These are phyloP conservation scores for Pythium rishiriense DNA, from an alignment of 352 stramenopile genomes.

Conservation along the genomic window DNA sequence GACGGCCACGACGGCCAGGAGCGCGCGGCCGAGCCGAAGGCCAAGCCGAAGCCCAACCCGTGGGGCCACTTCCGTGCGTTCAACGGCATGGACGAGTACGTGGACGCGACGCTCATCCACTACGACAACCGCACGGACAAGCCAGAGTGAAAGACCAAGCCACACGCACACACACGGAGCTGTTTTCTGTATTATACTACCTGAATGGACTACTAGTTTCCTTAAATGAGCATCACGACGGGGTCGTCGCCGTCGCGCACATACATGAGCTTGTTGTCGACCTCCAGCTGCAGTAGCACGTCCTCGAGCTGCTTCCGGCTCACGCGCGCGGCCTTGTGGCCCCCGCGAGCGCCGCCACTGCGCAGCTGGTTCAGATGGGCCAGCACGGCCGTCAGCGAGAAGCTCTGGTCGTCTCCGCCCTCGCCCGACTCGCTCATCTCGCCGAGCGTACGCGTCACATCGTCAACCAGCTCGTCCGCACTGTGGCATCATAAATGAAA, in stretches of 20 bases:
- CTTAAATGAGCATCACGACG: conserved; percentile 87
- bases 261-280: conserved; percentile 92
- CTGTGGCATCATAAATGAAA: conserved; percentile 25
- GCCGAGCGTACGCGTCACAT: conserved; percentile 58
- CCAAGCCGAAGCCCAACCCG: conserved; percentile 15
- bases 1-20: neutral
- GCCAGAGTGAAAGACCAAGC: neutral
- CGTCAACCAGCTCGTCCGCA: conserved; percentile 56
- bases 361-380: conserved; percentile 49
- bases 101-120: conserved; percentile 64
- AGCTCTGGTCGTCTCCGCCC: conserved; percentile 53
- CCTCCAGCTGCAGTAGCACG: conserved; percentile 72
- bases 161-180: neutral
- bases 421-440: conserved; percentile 57
- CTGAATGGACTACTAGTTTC: conserved; percentile 10
- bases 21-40: neutral
- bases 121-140: conserved; percentile 43
- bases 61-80: conserved; percentile 70
- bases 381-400: conserved; percentile 62
- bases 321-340: conserved; percentile 27
- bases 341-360: conserved; percentile 21
- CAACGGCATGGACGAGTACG: conserved; percentile 66
- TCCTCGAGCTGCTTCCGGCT: conserved; percentile 60
- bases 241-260: conserved; percentile 79
- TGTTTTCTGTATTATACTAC: conserved; percentile 27